A percentile compares a stretch with the other conserved stretches of the same genome.
Evolutionary conservation across 208 protist genomes (phyloP).

Genomic region (Endotrypanum monterogeii): DNA sequence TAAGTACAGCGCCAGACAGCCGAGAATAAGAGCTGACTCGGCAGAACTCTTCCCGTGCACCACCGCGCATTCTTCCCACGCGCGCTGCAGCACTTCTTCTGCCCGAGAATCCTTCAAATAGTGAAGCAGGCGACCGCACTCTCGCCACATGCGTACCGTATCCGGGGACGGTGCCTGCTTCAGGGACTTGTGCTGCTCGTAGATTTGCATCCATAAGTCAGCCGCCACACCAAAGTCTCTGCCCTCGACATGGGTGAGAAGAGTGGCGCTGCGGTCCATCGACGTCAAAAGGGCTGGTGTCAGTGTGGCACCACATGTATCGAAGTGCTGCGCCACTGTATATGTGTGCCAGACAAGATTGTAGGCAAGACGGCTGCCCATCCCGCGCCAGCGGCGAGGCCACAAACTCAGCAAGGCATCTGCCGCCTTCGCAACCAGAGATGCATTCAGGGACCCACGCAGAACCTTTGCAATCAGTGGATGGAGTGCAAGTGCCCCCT

Average conservation of each 20-base stretch:
- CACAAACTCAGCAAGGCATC: conserved; percentile 50
- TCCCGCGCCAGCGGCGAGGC: conserved; percentile 78
- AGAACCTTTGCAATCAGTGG: conserved; percentile 49
- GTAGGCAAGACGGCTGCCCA: conserved; percentile 52
- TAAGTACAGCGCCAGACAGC: conserved; percentile 76
- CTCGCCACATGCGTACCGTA: conserved; percentile 52
- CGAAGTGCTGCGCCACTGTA: conserved; percentile 39
- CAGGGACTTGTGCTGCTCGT: conserved; percentile 14
- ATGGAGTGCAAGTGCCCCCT: conserved; percentile 63
- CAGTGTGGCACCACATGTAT: conserved; percentile 18
- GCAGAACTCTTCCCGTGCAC: conserved; percentile 57
- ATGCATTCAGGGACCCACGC: conserved; percentile 10
- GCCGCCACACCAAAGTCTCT: conserved; percentile 65
- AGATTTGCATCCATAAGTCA: conserved; percentile 59
- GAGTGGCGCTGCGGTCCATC: conserved; percentile 70
- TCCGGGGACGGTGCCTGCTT: conserved; percentile 29
- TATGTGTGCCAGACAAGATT: conserved; percentile 79
- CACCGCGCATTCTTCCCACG: conserved; percentile 35
- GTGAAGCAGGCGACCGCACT: conserved; percentile 82
- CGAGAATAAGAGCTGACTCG: conserved; percentile 71
- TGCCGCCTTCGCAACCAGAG: conserved; percentile 29
- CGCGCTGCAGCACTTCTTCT: conserved; percentile 47
- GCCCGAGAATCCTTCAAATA: conserved; percentile 63
- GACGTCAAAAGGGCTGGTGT: conserved; percentile 41
- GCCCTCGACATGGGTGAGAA: conserved; percentile 65